Percentiles rank a stretch among this genome's conserved stretches.
Conservation (phyloP, 1,139 yeast genomes). For the Protomyces pachydermus region DNA sequence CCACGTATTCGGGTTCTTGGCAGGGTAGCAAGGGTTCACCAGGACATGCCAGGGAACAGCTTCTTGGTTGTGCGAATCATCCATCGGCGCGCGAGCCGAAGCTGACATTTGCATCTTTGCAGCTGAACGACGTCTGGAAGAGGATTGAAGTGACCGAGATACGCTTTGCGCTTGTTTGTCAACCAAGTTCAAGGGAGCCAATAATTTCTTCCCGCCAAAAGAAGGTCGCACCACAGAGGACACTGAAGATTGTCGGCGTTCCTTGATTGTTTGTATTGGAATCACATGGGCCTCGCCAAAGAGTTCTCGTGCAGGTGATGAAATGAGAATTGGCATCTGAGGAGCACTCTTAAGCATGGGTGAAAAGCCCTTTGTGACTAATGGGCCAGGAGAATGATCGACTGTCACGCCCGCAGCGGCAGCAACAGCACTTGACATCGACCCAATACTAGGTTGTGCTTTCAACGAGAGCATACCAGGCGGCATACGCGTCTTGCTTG, state of each 20-base stretch:
- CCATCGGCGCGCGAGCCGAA: not conserved
- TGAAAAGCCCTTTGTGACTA: not conserved
- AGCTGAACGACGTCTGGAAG: not conserved
- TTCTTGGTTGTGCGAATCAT: not conserved
- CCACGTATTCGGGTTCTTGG: constrained; percentile 46
- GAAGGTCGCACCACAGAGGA: not conserved
- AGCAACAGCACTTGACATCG: constrained; percentile 2
- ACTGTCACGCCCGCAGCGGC: not conserved
- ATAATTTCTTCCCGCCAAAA: not conserved
- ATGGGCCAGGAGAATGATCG: not conserved
- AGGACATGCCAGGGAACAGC: constrained; percentile 55
- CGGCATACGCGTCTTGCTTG: not conserved
- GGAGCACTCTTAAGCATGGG: not conserved
- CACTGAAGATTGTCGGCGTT: not conserved
- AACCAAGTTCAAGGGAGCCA: not conserved
- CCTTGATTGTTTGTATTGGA: not conserved
- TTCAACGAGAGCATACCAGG: constrained; percentile 6
- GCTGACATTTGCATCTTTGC: not conserved
- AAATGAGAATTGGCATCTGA: not conserved
- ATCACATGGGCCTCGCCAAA: not conserved
- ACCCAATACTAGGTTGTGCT: constrained; percentile 15
- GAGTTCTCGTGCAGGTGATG: not conserved
- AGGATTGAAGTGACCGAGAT: not conserved
- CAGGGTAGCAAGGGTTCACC: constrained; percentile 62
- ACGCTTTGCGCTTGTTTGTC: not conserved